Conservation (phyloP, 306 rosid genomes). For the Begonia masoniana region DNA sequence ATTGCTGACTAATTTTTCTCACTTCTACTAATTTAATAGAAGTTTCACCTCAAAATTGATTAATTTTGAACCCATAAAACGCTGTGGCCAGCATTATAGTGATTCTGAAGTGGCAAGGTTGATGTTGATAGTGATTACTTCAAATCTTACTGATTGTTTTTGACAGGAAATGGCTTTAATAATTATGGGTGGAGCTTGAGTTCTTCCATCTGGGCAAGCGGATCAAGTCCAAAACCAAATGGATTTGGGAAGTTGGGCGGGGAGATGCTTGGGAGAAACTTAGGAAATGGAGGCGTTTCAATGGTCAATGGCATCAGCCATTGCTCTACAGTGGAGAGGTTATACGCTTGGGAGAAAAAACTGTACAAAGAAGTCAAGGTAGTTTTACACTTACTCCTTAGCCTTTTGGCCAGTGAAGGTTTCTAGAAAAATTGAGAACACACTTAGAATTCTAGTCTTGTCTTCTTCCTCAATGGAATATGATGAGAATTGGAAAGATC, state of each 20-base stretch:
- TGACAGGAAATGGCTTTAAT: slow-evolving; percentile 46
- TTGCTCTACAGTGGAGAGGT: slow-evolving; percentile 71
- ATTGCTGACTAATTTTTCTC: no score
- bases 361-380: slow-evolving; percentile 87
- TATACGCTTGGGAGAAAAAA: slow-evolving; percentile 93
- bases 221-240: slow-evolving; percentile 38
- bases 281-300: slow-evolving; percentile 11
- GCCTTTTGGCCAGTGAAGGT: no score
- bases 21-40: no score
- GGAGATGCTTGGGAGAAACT: slow-evolving; percentile 23
- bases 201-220: slow-evolving; percentile 60
- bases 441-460: no score
- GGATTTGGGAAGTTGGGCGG: slow-evolving; percentile 41
- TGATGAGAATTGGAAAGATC: no score
- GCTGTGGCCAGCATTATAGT: no score
- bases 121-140: no score
- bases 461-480: no score
- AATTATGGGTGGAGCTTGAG: slow-evolving; percentile 60
- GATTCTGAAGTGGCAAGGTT: no score
- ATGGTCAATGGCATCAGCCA: slow-evolving; percentile 41
- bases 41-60: no score
- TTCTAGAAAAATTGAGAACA: no score
- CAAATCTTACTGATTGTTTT: neutral
- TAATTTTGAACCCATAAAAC: no score
- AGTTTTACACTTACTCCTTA: neutral